A percentile compares a stretch with the other conserved stretches of the same genome.
Evolutionary conservation across 108 stramenopile species (phyloP).

Genomic region (Conticribra weissflogii): DNA sequence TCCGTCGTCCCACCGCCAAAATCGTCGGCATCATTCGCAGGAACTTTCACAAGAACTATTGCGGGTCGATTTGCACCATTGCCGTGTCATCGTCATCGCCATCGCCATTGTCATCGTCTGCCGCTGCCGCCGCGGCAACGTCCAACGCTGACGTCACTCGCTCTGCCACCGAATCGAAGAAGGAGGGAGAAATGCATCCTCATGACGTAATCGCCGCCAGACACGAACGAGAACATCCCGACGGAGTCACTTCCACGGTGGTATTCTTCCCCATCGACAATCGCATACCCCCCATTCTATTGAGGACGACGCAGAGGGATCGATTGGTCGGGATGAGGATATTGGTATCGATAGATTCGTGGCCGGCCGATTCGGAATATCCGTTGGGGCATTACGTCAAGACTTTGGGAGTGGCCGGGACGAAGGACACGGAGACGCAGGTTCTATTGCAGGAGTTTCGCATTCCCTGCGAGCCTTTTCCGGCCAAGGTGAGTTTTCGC

Average conservation of each 20-base stretch:
- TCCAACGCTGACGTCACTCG: not conserved
- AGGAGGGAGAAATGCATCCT: conserved; percentile 20
- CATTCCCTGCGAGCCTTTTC: conserved; percentile 95
- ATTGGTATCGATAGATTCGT: conserved; percentile 88
- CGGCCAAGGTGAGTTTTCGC: not conserved
- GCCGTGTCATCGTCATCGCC: conserved; percentile 8
- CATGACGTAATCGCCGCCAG: conserved; percentile 78
- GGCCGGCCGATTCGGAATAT: conserved; percentile 87
- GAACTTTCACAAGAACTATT: conserved; percentile 71
- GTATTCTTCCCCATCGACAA: conserved; percentile 94
- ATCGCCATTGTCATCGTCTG: not conserved
- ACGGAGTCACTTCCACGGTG: conserved; percentile 73
- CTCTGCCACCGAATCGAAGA: not conserved
- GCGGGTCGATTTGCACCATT: conserved; percentile 74
- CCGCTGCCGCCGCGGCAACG: too few species aligned
- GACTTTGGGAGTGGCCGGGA: conserved; percentile 88
- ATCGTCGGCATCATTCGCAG: conserved; percentile 90
- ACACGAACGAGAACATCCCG: conserved; percentile 76
- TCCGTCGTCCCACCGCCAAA: conserved; percentile 77
- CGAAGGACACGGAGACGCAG: conserved; percentile 95
- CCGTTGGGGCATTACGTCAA: conserved; percentile 95
- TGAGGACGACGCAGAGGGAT: conserved; percentile 82
- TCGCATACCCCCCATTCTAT: conserved; percentile 79
- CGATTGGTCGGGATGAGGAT: conserved; percentile 80
- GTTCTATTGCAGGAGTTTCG: conserved; percentile 94